Evolutionary conservation across 2,329 filamentous ascomycete species (phyloP), one percentile per base, ranked within the genome.

Genomic region (Aspergillus brasiliensis): DNA sequence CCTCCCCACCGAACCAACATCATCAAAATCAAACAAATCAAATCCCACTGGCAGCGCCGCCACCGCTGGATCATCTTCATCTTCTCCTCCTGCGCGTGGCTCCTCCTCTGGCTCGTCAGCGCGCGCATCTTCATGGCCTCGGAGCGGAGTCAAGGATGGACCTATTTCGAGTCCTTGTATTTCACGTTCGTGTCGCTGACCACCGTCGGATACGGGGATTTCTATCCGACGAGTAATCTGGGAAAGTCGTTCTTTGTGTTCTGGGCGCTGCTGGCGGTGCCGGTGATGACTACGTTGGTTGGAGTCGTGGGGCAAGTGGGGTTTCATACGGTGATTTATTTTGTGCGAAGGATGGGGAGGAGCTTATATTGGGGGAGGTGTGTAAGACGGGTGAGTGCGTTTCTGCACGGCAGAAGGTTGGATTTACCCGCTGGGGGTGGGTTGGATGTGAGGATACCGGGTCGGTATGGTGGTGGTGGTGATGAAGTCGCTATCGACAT

Each of bases 241-340:
- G 82, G 81, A 8, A 83, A 81, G 65, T 76, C 82, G 1, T 85
- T 85, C 64, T 85, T 85, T 65, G 81, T 86, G 1, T 80, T 85
- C 61, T 86, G 83, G 83, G 82, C 80, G 13, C 68, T 85, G 5
- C 72, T 85, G 8, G 83, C 83, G 0, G 78, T 85, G 0, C 83
- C 83, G 0, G 82, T 81, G 0, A 74, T 86, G 48, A 84, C 84
- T 25, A 27, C 46, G 25, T n/a, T 49, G 27, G n/a, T 49, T 5
- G 46, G 46, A 1, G 27, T 49, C 0, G 28, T 49, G 8, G 46
- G 46, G 5, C 23, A 49, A 15, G 25, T 49, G 15, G 46, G 46
- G 6, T 49, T 49, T 17, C 46, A 5, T 17, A 27, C 46, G 8
- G 46, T 49, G 25, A 5, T 28, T 28, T 49, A 49, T 17, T 49